These are phyloP conservation scores for Tetrapisispora nanseiensis DNA, from an alignment of 805 yeast species.

Conservation along the genomic window DNA sequence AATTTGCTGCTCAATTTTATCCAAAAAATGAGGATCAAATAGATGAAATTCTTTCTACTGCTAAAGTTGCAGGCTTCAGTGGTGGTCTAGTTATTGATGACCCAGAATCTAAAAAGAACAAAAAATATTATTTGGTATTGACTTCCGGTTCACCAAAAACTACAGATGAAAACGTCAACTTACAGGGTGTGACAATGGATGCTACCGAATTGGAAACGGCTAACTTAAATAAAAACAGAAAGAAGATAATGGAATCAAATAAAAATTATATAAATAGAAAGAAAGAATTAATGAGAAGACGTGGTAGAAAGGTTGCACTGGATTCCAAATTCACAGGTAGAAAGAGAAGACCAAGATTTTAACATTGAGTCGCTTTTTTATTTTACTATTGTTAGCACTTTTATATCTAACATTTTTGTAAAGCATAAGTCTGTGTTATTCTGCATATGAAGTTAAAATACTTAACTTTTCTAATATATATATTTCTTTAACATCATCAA, in stretches of 20 bases:
- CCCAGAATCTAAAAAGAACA: slow-evolving; percentile 84
- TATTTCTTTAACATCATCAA: neutral
- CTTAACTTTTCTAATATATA: neutral
- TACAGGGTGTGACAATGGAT: slow-evolving; percentile 76
- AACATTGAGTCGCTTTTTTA: slow-evolving; percentile 1
- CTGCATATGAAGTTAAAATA: neutral
- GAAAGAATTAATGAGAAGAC: slow-evolving; percentile 84
- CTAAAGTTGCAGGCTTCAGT: slow-evolving; percentile 89
- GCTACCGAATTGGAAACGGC: slow-evolving; percentile 33
- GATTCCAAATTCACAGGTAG: slow-evolving; percentile 92
- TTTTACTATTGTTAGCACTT: neutral
- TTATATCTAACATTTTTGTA: too few species aligned
- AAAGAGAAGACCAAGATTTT: slow-evolving; percentile 60
- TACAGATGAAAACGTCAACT: slow-evolving; percentile 62
- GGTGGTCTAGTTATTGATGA: slow-evolving; percentile 94
- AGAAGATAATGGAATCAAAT: slow-evolving; percentile 44
- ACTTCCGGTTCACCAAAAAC: slow-evolving; percentile 60
- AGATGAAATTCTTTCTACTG: slow-evolving; percentile 67
- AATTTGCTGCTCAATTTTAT: slow-evolving; percentile 94
- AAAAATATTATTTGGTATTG: slow-evolving; percentile 81
- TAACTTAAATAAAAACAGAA: slow-evolving; percentile 30
- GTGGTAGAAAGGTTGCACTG: slow-evolving; percentile 81
- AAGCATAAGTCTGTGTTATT: neutral
- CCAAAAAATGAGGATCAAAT: slow-evolving; percentile 85
- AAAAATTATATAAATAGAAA: slow-evolving; percentile 80